Evolutionary conservation across 2,329 filamentous ascomycete species (phyloP), one percentile per base, ranked within the genome.

Genomic region (Penicillium hesseltinei): DNA sequence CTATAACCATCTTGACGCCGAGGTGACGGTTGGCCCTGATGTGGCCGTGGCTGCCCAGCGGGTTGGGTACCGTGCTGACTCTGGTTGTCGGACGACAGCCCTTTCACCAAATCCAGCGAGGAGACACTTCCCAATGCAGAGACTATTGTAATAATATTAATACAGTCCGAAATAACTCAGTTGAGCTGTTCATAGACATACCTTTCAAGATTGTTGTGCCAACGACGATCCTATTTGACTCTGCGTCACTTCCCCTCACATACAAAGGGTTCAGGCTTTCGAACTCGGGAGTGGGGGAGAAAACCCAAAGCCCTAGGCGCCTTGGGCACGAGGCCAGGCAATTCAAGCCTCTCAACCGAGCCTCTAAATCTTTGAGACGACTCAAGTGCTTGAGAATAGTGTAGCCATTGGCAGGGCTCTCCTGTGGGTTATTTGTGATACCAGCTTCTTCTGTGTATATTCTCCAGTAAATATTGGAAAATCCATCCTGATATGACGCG

Each of bases 381-480:
- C 73, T 73, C 29, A 73, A 66, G 66, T 74, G 71, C 45, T 68
- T 73, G 23, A 75, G 62, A 46, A 75, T 73, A 3, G 69, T 71
- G 54, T 69, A 73, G 49, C 72, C 72, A 64, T 73, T 76, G 38
- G 67, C 63, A 31, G 69, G 69, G n/a, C 65, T 63, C 19, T 74
- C 73, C 23, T 64, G 64, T 17, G 71, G 60, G 48, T 66, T 59
- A 55, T 64, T 71, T 31, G 68, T 56, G 53, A 67, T 69, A 57
- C 61, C 66, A 44, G 64, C 63, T 55, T 75, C 73, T 58, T 75
- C 74, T 23, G 71, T 74, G 61, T 75, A 76, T 56, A 76, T 72
- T 62, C 74, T 75, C 74, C 75, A 78, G 54, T 77, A 71, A 27
- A 77, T 73, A 38, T 67, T 73, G 59, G 73, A 75, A 65, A 76